phyloP scores from a whole-genome alignment of 2,329 filamentous ascomycete genomes.

The Cladosporium colombiae region DNA sequence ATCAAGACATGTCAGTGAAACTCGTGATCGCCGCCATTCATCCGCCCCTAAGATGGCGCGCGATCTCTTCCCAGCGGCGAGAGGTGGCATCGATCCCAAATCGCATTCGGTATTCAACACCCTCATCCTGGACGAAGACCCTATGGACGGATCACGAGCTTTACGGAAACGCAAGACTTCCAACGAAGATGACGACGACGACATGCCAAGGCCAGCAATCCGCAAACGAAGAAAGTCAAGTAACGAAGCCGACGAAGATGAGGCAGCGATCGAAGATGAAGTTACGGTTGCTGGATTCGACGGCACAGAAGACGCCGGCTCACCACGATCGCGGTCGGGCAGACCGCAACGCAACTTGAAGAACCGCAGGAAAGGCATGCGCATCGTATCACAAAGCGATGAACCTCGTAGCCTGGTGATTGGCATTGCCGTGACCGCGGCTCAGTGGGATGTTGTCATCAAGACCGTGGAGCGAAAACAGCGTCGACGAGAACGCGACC shows the following conservation, averaged over 20 bases:
- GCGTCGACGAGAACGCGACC: conserved; percentile 48
- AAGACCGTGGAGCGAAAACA: conserved; percentile 55
- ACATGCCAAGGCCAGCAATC: conserved; percentile 36
- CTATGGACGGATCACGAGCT: conserved; percentile 73
- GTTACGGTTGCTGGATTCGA: conserved; percentile 22
- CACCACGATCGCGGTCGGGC: conserved; percentile 36
- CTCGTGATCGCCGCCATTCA: conserved; percentile 51
- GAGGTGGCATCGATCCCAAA: conserved; percentile 64
- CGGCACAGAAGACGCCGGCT: conserved; percentile 30
- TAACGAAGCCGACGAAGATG: conserved; percentile 30
- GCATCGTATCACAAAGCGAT: conserved; percentile 34
- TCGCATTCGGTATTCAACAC: conserved; percentile 79
- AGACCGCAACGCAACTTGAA: conserved; percentile 61
- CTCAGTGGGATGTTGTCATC: conserved; percentile 39
- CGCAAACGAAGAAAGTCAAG: conserved; percentile 45
- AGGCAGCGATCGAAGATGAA: conserved; percentile 24
- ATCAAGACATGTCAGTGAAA: conserved; percentile 41
- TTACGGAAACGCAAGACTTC: conserved; percentile 80
- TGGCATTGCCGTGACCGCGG: conserved; percentile 41
- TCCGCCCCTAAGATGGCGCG: conserved; percentile 65
- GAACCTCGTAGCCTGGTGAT: conserved; percentile 54
- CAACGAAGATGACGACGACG: conserved; percentile 56
- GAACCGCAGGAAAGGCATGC: conserved; percentile 40
- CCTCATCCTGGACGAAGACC: conserved; percentile 69
- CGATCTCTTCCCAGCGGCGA: conserved; percentile 70